phyloP scores from a whole-genome alignment of 163 green algal genomes.

The Volvox carteri region DNA sequence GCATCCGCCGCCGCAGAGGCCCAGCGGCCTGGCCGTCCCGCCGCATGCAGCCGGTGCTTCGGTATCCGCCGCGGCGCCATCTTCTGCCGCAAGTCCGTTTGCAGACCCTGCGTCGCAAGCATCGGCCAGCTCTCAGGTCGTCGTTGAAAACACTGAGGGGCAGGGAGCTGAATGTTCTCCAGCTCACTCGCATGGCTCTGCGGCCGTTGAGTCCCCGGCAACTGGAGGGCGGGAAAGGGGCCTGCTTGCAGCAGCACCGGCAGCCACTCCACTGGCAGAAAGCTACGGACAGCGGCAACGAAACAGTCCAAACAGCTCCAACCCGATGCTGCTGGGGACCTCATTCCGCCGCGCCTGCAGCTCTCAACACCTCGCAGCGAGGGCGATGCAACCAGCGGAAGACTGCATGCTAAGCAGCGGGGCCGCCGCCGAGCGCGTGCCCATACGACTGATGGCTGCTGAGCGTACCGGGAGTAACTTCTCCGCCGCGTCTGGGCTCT shows the following conservation, averaged over 20 bases:
- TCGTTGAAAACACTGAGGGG: background rate
- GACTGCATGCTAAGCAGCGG: background rate
- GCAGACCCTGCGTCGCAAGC: background rate
- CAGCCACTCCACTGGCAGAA: background rate
- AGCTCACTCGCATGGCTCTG: no score
- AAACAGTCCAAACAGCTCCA: no score
- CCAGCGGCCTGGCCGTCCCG: background rate
- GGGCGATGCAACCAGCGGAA: background rate
- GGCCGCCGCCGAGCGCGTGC: background rate
- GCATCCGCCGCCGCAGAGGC: background rate
- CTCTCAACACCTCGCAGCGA: background rate
- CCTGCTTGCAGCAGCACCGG: background rate
- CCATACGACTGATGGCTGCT: background rate
- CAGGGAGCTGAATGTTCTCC: no score
- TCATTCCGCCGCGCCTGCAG: conserved; percentile 29
- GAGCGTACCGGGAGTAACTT: background rate
- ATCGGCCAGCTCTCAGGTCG: background rate
- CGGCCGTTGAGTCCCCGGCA: no score
- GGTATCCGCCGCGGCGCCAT: background rate
- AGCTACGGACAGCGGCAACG: background rate
- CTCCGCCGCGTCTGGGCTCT: background rate
- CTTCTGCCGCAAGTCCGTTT: conserved; percentile 6
- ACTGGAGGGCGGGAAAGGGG: background rate
- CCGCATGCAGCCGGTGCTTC: background rate
- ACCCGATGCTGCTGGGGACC: background rate